Percentiles rank a stretch among this genome's conserved stretches.
Conservation (phyloP, 257 asterid genomes). For the Phtheirospermum japonicum region DNA sequence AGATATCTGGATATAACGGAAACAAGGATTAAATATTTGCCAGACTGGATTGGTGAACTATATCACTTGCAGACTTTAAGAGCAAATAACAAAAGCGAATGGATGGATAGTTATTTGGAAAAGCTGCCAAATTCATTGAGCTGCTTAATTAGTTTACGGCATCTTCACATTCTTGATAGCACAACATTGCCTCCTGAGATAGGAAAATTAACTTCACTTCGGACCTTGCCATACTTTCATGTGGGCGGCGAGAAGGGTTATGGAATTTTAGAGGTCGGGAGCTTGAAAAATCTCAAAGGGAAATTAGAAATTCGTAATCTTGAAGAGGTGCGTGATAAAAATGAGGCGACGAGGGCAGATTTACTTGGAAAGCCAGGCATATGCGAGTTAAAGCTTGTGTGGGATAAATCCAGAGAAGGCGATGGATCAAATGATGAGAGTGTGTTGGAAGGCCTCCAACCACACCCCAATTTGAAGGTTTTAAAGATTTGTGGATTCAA, state of each 20-base stretch:
- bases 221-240: slow-evolving; percentile 20
- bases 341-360: slow-evolving; percentile 28
- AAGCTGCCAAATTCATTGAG: too few species aligned
- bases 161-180: slow-evolving; percentile 11
- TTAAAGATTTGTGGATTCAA: neutral
- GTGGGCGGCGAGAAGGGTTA: too few species aligned
- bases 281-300: too few species aligned
- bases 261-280: slow-evolving; percentile 21
- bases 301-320: slow-evolving; percentile 20
- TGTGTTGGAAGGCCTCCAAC: slow-evolving; percentile 37
- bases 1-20: neutral
- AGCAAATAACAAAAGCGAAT: too few species aligned
- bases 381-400: slow-evolving; percentile 13
- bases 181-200: slow-evolving; percentile 15
- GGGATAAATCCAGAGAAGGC: slow-evolving; percentile 11
- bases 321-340: slow-evolving; percentile 15
- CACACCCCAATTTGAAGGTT: slow-evolving; percentile 24
- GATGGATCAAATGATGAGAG: neutral
- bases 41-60: slow-evolving; percentile 14
- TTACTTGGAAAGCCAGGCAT: slow-evolving; percentile 2
- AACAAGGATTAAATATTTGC: neutral
- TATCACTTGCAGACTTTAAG: too few species aligned
- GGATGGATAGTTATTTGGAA: too few species aligned
- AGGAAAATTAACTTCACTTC: slow-evolving; percentile 33
- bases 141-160: slow-evolving; percentile 29